Conservation (phyloP, 2,329 filamentous ascomycete species). For the Botrytis hyacinthi region DNA sequence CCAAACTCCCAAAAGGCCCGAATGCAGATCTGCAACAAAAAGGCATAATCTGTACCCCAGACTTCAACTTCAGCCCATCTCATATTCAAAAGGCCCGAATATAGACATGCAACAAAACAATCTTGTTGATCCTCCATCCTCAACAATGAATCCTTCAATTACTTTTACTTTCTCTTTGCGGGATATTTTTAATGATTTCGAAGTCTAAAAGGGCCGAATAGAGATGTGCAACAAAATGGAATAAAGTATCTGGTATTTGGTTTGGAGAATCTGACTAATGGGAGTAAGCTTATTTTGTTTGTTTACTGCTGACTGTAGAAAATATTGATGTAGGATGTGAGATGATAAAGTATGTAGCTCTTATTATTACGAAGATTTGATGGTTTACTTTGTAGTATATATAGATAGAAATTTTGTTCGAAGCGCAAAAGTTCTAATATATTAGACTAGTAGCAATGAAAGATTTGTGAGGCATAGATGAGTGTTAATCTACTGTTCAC, state of each 20-base stretch:
- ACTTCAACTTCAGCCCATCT: too few species aligned
- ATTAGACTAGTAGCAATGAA: too few species aligned
- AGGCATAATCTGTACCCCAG: too few species aligned
- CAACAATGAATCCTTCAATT: background rate
- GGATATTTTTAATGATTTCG: background rate
- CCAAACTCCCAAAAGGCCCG: background rate
- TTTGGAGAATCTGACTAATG: background rate
- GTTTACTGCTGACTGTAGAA: background rate
- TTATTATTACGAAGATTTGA: background rate
- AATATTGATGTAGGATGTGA: background rate
- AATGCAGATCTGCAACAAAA: background rate
- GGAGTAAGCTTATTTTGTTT: background rate
- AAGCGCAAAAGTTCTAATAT: fast-evolving
- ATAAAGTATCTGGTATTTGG: background rate
- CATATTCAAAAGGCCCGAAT: background rate
- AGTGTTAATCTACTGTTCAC: too few species aligned
- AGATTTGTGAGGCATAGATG: too few species aligned
- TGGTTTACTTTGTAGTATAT: background rate
- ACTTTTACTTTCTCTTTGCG: background rate
- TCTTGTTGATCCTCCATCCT: background rate
- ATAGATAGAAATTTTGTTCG: too few species aligned
- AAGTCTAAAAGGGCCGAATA: background rate
- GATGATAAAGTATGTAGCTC: background rate
- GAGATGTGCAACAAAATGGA: background rate
- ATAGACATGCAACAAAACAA: background rate